Base-by-base conservation (phyloP, 768 basidiomycete species). In the Cyclocybe cylindracea region DNA sequence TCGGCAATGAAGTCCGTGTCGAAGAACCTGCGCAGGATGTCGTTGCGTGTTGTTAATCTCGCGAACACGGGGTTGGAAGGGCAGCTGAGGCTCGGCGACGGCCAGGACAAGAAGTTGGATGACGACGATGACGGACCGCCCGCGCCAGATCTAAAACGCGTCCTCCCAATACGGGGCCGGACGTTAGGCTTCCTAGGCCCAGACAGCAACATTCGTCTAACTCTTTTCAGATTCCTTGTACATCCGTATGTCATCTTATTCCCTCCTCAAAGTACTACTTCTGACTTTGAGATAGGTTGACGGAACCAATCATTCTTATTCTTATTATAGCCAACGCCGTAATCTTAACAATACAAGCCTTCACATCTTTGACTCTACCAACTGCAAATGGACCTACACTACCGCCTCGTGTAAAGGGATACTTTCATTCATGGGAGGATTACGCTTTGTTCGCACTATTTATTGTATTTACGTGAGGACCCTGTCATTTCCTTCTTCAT, bases 401-500 rank as follows among this genome's bases (percentile, higher is more conserved):
- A 7, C 76, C 79, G 35, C 72, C 73, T 32, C 66, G 47, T 39
- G 60, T 79, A 16, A 69, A 63, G 44, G 93, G 93, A 7, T 98
- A 89, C 72, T 97, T 98, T 70, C 83, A 87, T 53, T 57, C 70
- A 10, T 98, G 95, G 95, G 92, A 94, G 61, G 95, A 98, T 67
- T 87, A 82, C 61, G 84, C 77, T 14, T 73, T 98, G n/a, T 91
- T 98, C 66, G 79, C 62, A 14, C 71, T 98, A 48, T 98, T 98
- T 70, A 70, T 86, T 52, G 61, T 91, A 59, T 98, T 93, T 78
- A 94, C 93, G 89, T 88, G 71, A 62, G 86, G 79, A 10, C 16
- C 39, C 13, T 44, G 32, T n/a, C 39, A 33, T 44, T 33, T 34
- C 11, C 32, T 16, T 45, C 33, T 31, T 41, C 10, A 19, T 2